These are phyloP conservation scores for Pichia sp. DNA, from an alignment of 1,139 yeast genomes.

Conservation along the genomic window DNA sequence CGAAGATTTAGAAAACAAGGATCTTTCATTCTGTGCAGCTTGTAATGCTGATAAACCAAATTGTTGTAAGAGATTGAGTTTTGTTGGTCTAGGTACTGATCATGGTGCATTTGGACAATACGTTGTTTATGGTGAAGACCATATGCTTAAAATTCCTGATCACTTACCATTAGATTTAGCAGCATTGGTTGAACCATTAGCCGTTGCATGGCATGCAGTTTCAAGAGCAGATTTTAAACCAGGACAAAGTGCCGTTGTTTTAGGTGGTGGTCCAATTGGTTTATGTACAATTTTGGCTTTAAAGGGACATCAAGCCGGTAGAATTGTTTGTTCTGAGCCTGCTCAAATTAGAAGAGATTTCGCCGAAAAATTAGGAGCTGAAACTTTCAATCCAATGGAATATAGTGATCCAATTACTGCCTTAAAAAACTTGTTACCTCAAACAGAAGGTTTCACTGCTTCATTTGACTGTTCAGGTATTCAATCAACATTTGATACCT, in stretches of 20 bases:
- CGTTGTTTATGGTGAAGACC: slow-evolving; percentile 37
- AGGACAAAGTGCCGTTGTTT: slow-evolving; percentile 43
- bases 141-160: slow-evolving; percentile 39
- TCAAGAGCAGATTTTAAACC: slow-evolving; percentile 33
- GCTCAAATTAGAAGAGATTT: slow-evolving; percentile 44
- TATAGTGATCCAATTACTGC: slow-evolving; percentile 28
- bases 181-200: slow-evolving; percentile 47
- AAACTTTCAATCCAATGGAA: slow-evolving; percentile 38
- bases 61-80: slow-evolving; percentile 37
- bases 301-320: slow-evolving; percentile 45
- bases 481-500: slow-evolving; percentile 43
- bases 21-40: slow-evolving; percentile 31
- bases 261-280: slow-evolving; percentile 63
- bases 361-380: slow-evolving; percentile 43
- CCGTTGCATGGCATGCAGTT: slow-evolving; percentile 57
- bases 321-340: slow-evolving; percentile 54
- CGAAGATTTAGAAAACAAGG: slow-evolving; percentile 16
- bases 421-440: slow-evolving; percentile 34
- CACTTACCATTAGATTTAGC: slow-evolving; percentile 43
- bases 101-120: slow-evolving; percentile 29
- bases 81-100: slow-evolving; percentile 29
- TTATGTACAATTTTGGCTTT: slow-evolving; percentile 47
- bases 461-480: slow-evolving; percentile 59
- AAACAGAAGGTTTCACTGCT: slow-evolving; percentile 46
- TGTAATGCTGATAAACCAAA: slow-evolving; percentile 40